Evolutionary conservation across 2,329 filamentous ascomycete species (phyloP).

Genomic region (Epichloe baconii): DNA sequence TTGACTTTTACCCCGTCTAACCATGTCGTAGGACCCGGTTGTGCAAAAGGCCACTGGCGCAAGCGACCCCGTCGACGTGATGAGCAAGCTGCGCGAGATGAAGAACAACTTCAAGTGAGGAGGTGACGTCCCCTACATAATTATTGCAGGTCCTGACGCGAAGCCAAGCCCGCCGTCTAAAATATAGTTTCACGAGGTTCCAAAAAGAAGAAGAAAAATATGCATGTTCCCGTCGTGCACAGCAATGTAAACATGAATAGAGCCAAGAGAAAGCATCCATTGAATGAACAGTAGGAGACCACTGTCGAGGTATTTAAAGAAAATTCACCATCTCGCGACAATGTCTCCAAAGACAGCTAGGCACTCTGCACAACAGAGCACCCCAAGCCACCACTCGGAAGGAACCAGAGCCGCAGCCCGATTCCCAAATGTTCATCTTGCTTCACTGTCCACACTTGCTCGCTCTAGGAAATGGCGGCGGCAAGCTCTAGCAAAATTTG

Average conservation of each 20-base stretch:
- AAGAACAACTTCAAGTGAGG: slow-evolving; percentile 66
- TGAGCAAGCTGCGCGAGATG: slow-evolving; percentile 76
- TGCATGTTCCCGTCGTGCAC: too few species aligned
- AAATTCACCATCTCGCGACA: neutral
- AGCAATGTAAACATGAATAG: too few species aligned
- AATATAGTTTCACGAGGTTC: too few species aligned
- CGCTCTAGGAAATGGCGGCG: slow-evolving; percentile 39
- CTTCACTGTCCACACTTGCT: slow-evolving; percentile 60
- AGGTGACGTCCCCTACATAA: slow-evolving; percentile 17
- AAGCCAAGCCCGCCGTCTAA: slow-evolving; percentile 14
- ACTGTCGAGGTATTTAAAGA: slow-evolving; percentile 2
- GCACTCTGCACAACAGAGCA: slow-evolving; percentile 10
- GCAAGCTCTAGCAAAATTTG: slow-evolving; percentile 55
- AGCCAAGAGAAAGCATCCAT: too few species aligned
- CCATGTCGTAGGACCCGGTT: slow-evolving; percentile 50
- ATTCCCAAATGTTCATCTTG: slow-evolving; percentile 35
- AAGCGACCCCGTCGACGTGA: slow-evolving; percentile 69
- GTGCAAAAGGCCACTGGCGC: slow-evolving; percentile 77
- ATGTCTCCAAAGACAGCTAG: slow-evolving; percentile 10
- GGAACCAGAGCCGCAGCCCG: slow-evolving; percentile 10
- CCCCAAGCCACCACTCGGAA: slow-evolving; percentile 16
- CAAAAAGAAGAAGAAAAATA: too few species aligned
- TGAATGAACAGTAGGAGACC: too few species aligned
- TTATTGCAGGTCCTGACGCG: neutral
- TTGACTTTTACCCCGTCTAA: neutral